Evolutionary conservation across 1,139 yeast species (phyloP), one percentile per base, ranked within the genome.

Genomic region (Geotrichum cucujoidarum): DNA sequence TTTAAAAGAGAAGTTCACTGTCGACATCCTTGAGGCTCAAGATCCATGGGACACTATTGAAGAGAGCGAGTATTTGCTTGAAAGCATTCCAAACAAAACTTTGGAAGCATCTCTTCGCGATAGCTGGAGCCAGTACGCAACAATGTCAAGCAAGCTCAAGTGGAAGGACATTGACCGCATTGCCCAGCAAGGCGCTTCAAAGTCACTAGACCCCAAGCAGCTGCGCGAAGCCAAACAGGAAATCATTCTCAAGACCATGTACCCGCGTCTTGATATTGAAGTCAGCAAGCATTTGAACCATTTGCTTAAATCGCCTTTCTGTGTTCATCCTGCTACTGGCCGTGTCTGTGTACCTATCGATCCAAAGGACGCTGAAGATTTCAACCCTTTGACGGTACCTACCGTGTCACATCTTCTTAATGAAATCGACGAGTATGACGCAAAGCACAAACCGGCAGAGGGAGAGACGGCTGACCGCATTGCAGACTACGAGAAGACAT

Each of bases 301-400:
- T 71, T 81, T 92, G 69, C 77, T 92, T 60, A 92, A 92, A 63
- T 85, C 97, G 1, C 99, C 99, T n/a, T 92, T 94, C 65, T 92
- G 97, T 71, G 82, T 92, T 43, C 99, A 92, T 64, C 99, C 99
- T 1, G 82, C 89, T 5, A 94, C 99, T 0, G 97, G 97, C n/a
- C 58, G 89, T 58, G 86, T 92, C 3, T 92, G 98, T 78, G 97
- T 94, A 6, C 97, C 98, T 0, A 89, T 92, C 59, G 86, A 83
- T 60, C 80, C 86, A 20, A 61, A 55, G 32, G 63, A 61, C 57
- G 56, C 62, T 14, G 76, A 76, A 49, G 78, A 79, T 1, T 92
- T 92, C 61, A 80, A 83, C 57, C 97, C 97, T 1, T 75, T 76
- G 57, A 73, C 71, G 13, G 92, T 95, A 0, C 98, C 98, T 7